Base-by-base conservation (phyloP, 495 filamentous ascomycete species). In the Podospora pseudocomata region DNA sequence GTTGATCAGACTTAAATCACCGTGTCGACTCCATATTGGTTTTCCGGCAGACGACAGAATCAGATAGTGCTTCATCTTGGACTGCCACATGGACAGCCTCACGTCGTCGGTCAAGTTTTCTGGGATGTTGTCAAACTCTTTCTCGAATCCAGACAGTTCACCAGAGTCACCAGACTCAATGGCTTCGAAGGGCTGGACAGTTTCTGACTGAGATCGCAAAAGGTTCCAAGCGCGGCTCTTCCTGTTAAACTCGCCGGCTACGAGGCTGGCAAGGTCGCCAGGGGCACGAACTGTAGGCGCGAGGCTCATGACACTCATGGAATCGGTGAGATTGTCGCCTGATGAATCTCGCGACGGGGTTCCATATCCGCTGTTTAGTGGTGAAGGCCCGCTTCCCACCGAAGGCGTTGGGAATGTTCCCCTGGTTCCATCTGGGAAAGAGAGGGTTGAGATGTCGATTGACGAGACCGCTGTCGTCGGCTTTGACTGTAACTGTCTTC, bases 41-140 rank as follows among this genome's bases (percentile, higher is more conserved):
- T 99, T 99, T n/a, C 96, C 96, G 34, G 96, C 95, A 13, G 92
- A 92, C 2, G 96, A 97, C 0, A 99, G 82, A 72, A 99, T 96
- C 71, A 99, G 83, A 75, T 95, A 99, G 77, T 99, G 95, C 76
- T 99, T 99, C 68, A 92, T 83, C 76, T 97, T 96, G 23, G 90
- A 85, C 75, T 92, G 92, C 92, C 91, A 97, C 67, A 87, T 82
- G 27, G 83, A 77, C 58, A 96, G 80, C 44, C 93, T 81, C 58
- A 89, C 72, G 59, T 91, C 90, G 86, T 81, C 72, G 23, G 64
- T 90, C 9, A 82, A 79, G 19, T 84, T 86, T 65, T 88, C 88
- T 3, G 88, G 89, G 55, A 96, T 83, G 27, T 91, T 83, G 62
- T 93, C 90, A 71, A 97, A 96, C 74, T 97, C 94, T 44, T 81